A percentile compares a stretch with the other conserved stretches of the same genome.
These are phyloP conservation scores for Nakazawaea molendinolei DNA, from an alignment of 805 yeast genomes.

Conservation along the genomic window DNA sequence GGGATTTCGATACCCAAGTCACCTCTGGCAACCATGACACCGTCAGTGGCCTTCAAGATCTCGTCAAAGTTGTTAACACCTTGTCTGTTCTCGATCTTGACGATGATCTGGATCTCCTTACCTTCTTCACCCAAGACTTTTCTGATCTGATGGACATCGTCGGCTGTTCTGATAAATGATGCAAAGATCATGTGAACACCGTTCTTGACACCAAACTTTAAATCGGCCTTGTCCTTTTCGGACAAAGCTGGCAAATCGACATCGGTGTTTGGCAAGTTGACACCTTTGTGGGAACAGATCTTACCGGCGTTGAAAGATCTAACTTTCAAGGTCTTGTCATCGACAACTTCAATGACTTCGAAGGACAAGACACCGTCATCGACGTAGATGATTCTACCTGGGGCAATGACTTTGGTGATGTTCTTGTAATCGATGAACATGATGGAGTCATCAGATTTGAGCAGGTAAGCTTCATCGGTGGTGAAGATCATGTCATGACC, in stretches of 20 bases:
- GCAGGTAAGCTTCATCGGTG: conserved; percentile 77
- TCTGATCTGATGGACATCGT: conserved; percentile 87
- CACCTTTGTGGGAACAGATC: conserved; percentile 97
- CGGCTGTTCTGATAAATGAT: conserved; percentile 92
- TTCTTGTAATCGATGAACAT: conserved; percentile 94
- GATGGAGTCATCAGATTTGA: conserved; percentile 64
- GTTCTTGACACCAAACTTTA: conserved; percentile 94
- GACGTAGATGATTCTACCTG: conserved; percentile 86
- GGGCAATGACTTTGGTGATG: conserved; percentile 87
- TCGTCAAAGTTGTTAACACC: conserved; percentile 99
- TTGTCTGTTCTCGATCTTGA: conserved; percentile 98
- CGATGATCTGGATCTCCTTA: conserved; percentile 90
- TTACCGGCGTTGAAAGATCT: conserved; percentile 90
- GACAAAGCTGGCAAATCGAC: conserved; percentile 97
- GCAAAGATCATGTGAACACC: conserved; percentile 98
- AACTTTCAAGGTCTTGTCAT: conserved; percentile 78
- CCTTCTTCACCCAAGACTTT: conserved; percentile 96
- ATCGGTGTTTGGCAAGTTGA: conserved; percentile 97
- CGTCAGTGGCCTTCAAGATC: conserved; percentile 89
- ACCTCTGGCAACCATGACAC: conserved; percentile 99
- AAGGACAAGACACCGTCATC: conserved; percentile 98
- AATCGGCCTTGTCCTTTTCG: conserved; percentile 92
- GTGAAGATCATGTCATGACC: conserved; percentile 90
- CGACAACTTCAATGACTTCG: conserved; percentile 79
- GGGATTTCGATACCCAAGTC: conserved; percentile 99